Base-by-base conservation (phyloP, 176 grass and related monocot species). In the Musa acuminata region DNA sequence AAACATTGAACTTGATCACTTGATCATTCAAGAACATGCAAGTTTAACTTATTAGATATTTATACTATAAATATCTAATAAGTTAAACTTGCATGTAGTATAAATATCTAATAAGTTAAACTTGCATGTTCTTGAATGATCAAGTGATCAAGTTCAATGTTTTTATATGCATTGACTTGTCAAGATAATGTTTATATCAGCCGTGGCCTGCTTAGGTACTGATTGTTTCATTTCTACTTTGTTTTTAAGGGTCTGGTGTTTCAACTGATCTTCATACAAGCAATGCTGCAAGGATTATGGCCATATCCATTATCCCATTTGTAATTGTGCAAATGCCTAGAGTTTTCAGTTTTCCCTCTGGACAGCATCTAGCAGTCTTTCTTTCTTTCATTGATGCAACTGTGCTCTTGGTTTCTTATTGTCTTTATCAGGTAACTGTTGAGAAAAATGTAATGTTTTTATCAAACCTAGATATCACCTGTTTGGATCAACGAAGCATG, bases 241-340 rank as follows among this genome's bases (percentile, higher is more conserved):
- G 58, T 63, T 80, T 27, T 68, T 55, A 67, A 98, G 95, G 83
- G 1, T 89, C 88, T 84, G 95, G 88, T 71, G 86, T 94, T 86
- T 82, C 90, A 62, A 91, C 90, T 29, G 95, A 99, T 75, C 35
- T 82, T 69, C 82, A 82, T 73, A 99, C 95, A 43, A 94, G 88
- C 75, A 85, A 87, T 77, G 88, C 95, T 27, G 86, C 95, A 79
- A 85, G 88, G 72, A 99, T 99, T 16, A 94, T 99, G 95, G 70
- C 50, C 2, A 54, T 99, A 85, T 99, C 95, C 73, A 50, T 99
- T 62, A 48, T 94, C 53, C 95, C 95, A 11, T 99, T 99, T 76
- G 81, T 99, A 14, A 79, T 99, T 82, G 91, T 94, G 67, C 90
- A 99, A 72, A 73, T 99, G 52, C 95, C 90, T 1, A 69, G 76